phyloP scores from a whole-genome alignment of 805 yeast genomes.

The Pichia pseudocactophila region DNA sequence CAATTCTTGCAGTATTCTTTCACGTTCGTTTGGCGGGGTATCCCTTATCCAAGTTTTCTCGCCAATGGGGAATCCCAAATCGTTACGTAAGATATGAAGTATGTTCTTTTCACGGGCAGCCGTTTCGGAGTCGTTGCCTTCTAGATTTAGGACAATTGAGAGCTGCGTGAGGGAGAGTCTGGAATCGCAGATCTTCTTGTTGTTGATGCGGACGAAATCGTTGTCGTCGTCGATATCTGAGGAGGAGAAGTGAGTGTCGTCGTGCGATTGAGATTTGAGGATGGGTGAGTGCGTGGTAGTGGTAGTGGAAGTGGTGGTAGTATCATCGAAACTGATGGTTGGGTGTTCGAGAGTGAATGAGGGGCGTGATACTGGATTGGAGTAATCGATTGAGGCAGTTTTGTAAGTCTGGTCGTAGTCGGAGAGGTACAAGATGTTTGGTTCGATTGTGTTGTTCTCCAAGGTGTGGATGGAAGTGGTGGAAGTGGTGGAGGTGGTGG shows the following conservation, averaged over 20 bases:
- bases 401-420: background rate
- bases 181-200: slow-evolving; percentile 34
- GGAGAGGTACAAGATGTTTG: background rate
- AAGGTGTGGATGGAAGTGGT: background rate
- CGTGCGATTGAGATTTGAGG: slow-evolving; percentile 1
- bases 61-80: slow-evolving; percentile 66
- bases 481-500: background rate
- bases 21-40: slow-evolving; percentile 47
- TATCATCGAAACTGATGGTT: background rate
- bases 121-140: slow-evolving; percentile 45
- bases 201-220: background rate
- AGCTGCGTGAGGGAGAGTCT: slow-evolving; percentile 50
- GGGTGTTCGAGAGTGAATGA: background rate
- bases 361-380: background rate
- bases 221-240: background rate
- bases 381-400: background rate
- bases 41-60: slow-evolving; percentile 80
- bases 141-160: slow-evolving; percentile 41
- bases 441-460: background rate
- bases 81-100: slow-evolving; percentile 42
- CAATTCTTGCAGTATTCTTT: slow-evolving; percentile 39
- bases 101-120: slow-evolving; percentile 45
- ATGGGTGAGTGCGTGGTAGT: background rate
- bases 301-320: no score
- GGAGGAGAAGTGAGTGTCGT: no score